Evolutionary conservation across 768 basidiomycete species (phyloP).

Genomic region (Coprinopsis strossmayeri): DNA sequence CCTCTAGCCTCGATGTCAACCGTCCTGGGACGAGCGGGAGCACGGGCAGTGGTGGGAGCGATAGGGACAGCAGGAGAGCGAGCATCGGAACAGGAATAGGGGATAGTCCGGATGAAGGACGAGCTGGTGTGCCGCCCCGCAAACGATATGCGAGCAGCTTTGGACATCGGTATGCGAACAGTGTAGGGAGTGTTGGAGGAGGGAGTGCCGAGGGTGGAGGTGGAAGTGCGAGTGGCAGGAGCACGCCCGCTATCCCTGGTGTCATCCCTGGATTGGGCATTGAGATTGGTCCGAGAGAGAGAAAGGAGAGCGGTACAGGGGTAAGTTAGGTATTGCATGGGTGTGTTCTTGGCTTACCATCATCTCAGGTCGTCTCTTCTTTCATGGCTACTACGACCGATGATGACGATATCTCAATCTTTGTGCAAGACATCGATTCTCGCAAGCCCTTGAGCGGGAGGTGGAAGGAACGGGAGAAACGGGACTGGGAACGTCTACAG

Average conservation of each 20-base stretch:
- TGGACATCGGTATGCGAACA: slow-evolving; percentile 54
- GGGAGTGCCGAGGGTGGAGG: slow-evolving; percentile 12
- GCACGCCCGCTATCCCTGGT: slow-evolving; percentile 10
- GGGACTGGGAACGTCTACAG: slow-evolving; percentile 9
- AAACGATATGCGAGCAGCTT: slow-evolving; percentile 79
- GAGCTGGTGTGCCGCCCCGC: slow-evolving; percentile 25
- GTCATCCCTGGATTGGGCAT: slow-evolving; percentile 8
- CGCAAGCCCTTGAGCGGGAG: slow-evolving; percentile 56
- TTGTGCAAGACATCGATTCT: slow-evolving; percentile 71
- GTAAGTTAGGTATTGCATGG: background rate
- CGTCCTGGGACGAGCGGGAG: slow-evolving; percentile 19
- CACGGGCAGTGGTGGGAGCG: slow-evolving; percentile 13
- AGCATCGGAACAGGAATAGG: slow-evolving; percentile 13
- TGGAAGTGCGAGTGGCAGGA: slow-evolving; percentile 11
- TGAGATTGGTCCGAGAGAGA: slow-evolving; percentile 17
- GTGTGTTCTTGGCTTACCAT: background rate
- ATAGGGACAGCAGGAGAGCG: slow-evolving; percentile 13
- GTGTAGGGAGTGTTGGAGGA: slow-evolving; percentile 25
- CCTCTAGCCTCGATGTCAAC: slow-evolving; percentile 21
- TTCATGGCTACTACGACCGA: slow-evolving; percentile 48
- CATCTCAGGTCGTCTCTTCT: slow-evolving; percentile 24
- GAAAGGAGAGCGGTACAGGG: background rate
- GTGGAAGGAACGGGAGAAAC: slow-evolving; percentile 19
- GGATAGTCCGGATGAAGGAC: slow-evolving; percentile 11
- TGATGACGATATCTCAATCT: slow-evolving; percentile 73